Evolutionary conservation across 345 rosid species (phyloP).

Genomic region (Salix arbutifolia): DNA sequence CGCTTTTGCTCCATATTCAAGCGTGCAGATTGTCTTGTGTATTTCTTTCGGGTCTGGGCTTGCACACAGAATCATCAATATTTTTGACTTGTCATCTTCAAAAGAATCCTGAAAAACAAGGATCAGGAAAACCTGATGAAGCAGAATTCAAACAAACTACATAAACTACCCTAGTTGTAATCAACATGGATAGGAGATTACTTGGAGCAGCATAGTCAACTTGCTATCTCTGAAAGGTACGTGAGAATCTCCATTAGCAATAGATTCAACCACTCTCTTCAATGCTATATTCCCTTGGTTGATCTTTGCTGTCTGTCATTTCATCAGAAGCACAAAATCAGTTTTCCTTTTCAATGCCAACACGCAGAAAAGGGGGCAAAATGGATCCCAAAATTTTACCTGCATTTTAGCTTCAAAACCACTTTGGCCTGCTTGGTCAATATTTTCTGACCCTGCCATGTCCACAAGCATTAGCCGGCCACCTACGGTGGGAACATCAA

Average conservation of each 20-base stretch:
- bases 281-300: slow-evolving; percentile 93
- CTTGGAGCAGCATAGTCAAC: slow-evolving; percentile 94
- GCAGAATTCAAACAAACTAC: neutral
- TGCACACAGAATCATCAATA: slow-evolving; percentile 90
- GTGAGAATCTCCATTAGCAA: slow-evolving; percentile 97
- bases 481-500: slow-evolving; percentile 95
- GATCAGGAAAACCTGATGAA: neutral
- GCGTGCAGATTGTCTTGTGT: slow-evolving; percentile 93
- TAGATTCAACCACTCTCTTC: slow-evolving; percentile 95
- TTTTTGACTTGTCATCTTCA: slow-evolving; percentile 92
- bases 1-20: slow-evolving; percentile 97
- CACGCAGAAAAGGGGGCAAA: neutral
- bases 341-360: neutral
- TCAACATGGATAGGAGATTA: slow-evolving; percentile 12
- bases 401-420: slow-evolving; percentile 98
- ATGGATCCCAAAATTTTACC: slow-evolving; percentile 33
- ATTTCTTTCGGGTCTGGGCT: slow-evolving; percentile 94
- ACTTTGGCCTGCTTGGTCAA: slow-evolving; percentile 92
- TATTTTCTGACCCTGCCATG: slow-evolving; percentile 99
- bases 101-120: slow-evolving; percentile 70
- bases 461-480: slow-evolving; percentile 97
- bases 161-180: neutral
- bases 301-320: slow-evolving; percentile 84
- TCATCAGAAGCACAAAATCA: slow-evolving; percentile 14
- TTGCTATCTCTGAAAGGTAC: slow-evolving; percentile 99